A percentile compares a stretch with the other conserved stretches of the same genome.
phyloP scores from a whole-genome alignment of 495 filamentous ascomycete species.

The Aspergillus cristatus region DNA sequence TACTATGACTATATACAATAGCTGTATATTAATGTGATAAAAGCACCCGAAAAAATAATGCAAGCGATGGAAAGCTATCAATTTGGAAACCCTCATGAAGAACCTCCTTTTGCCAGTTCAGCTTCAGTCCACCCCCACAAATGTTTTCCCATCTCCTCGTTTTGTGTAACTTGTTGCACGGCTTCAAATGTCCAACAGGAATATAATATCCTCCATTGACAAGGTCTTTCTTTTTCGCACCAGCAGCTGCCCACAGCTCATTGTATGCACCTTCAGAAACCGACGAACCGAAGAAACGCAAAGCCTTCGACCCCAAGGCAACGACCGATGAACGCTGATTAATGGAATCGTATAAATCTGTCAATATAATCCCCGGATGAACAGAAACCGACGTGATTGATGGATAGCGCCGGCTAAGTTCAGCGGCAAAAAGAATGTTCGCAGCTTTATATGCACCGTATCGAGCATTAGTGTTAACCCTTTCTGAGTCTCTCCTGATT shows the following conservation, averaged over 20 bases:
- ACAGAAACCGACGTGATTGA: conserved; percentile 34
- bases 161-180: conserved; percentile 14
- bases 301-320: conserved; percentile 6
- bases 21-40: too few relatives aligned
- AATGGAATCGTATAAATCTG: conserved; percentile 18
- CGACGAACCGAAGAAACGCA: conserved; percentile 12
- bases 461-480: conserved; percentile 32
- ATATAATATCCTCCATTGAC: conserved; percentile 27
- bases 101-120: neutral
- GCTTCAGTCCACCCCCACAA: conserved; percentile 38
- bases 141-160: conserved; percentile 18
- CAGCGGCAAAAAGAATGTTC: conserved; percentile 48
- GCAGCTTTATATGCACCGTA: conserved; percentile 53
- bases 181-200: conserved; percentile 26
- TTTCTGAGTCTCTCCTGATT: conserved; percentile 21
- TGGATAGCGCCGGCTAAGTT: conserved; percentile 36
- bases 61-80: too few relatives aligned
- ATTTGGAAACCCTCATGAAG: too few relatives aligned
- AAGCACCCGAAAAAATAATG: too few relatives aligned
- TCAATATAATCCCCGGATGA: conserved; percentile 38
- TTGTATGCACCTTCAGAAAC: conserved; percentile 25
- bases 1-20: too few relatives aligned
- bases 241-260: conserved; percentile 33
- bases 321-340: conserved; percentile 5
- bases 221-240: conserved; percentile 20